Percentiles rank a stretch among this genome's conserved stretches.
These are phyloP conservation scores for Venturia nashicola DNA, from an alignment of 2,329 filamentous ascomycete species.

Conservation along the genomic window DNA sequence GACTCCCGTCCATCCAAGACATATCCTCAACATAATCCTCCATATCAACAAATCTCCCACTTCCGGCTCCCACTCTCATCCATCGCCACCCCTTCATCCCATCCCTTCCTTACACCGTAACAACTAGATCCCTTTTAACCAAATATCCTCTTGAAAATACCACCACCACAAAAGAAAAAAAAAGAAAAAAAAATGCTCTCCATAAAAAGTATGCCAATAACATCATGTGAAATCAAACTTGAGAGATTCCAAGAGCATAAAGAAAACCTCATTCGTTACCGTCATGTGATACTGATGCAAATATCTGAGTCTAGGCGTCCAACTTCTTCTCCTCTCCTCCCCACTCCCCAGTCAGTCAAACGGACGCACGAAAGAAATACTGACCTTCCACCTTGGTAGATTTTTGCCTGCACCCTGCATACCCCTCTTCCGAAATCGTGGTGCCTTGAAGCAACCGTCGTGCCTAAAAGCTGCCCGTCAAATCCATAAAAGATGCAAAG, in stretches of 20 bases:
- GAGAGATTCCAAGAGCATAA: neutral
- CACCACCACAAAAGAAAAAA: no score
- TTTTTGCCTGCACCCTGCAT: neutral
- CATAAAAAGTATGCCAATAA: no score
- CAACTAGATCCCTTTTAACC: no score
- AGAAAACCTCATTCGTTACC: neutral
- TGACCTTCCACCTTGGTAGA: neutral
- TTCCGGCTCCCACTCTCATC: no score
- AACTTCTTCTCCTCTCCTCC: neutral
- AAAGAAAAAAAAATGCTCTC: no score
- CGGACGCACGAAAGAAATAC: neutral
- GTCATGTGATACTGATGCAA: slow-evolving; percentile 10
- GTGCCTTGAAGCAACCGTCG: neutral
- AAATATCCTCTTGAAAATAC: no score
- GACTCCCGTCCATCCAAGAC: no score
- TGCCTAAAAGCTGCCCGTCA: neutral
- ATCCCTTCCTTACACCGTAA: no score
- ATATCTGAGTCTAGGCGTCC: slow-evolving; percentile 5
- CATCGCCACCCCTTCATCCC: no score
- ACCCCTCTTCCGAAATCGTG: neutral
- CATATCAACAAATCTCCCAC: neutral
- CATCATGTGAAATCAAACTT: no score
- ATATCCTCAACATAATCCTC: no score
- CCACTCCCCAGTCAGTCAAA: neutral
- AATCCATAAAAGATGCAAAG: neutral